Base-by-base conservation (phyloP, 192 early-diverging fungal species). In the Irineochytrium annulatum region DNA sequence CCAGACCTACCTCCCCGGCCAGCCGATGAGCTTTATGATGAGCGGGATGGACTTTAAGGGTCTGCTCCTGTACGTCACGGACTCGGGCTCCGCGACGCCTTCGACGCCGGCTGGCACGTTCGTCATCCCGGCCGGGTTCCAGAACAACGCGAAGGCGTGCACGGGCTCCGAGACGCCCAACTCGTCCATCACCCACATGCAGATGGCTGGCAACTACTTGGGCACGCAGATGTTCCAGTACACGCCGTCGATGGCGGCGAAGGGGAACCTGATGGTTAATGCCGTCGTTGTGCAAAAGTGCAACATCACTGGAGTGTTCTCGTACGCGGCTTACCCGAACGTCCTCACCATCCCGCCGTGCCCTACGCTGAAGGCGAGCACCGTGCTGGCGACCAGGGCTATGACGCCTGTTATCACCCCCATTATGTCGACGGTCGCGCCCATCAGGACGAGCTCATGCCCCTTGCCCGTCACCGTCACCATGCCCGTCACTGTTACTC, bases 111-210 rank as follows among this genome's bases (percentile, higher is more conserved):
- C 19, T 8, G 54, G 54, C 22, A 55, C 32, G 11, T 55, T 55
- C 29, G 51, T 13, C 26, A 19, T 13, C 11, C 8, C 8, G 11
- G 51, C 24, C 19, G 28, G 28, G 11, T 39, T 41, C 34, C 54
- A 55, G 32, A 55, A 55, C 54, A 55, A 55, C 54, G 54, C 13
- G 13, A 29, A 13, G 17, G 54, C 22, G 13, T 55, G 54, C 54
- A 20, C 8, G 41, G 41, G 41, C 26, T 55, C 54, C 8, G 54
- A 55, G 32, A 34, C 41, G 13, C 54, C 54, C 6, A 29, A 37
- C 22, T 55, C 54, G 6, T 55, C 54, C 11, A 6, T 55, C 34
- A 55, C 54, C 34, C 54, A 55, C 54, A 55, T 20, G 16, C 8
- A 16, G 22, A 55, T 17, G 6, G 29, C 6, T 5, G 54, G 5